Base-by-base conservation (phyloP, 768 basidiomycete genomes). In the Xerocomellus chrysenteron region DNA sequence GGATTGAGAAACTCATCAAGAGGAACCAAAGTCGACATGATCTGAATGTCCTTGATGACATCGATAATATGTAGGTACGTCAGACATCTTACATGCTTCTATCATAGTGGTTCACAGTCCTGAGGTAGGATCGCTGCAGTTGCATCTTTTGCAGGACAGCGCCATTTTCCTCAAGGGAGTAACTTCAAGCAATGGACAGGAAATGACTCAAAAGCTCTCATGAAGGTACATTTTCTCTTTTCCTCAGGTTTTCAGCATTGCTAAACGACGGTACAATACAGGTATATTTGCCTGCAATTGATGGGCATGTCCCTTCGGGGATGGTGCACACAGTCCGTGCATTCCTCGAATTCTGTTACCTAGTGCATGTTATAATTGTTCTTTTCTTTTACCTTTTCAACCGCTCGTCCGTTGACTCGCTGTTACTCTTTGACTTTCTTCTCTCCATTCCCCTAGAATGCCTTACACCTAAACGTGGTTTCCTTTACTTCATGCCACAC, bases 131-230 rank as follows among this genome's bases (percentile, higher is more conserved):
- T 52, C 24, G 32, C 50, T 5, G 12, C 32, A 2, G 40, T 33
- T 2, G 40, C 30, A 4, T 40, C 40, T 13, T 51, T 51, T 8
- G 12, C 40, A 5, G 32, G 50, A 1, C 13, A 42, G 4, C 17
- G 28, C 4, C n/a, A 6, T 3, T 36, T 36, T 9, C 35, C 35
- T 12, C 35, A 13, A 36, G 35, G 35, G 12, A 4, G 11, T 4
- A 11, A 36, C 14, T 74, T 74, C 45, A 70, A 70, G 24, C 74
- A 75, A 39, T 76, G 75, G 75, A 76, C 72, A 0, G 73, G 72
- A 2, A 64, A 75, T 50, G 70, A 76, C 43, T 76, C 72, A 75
- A 76, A n/a, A 26, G 73, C 67, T 0, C 56, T 75, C 2, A 75
- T 75, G 73, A 75, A 75, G 68, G 73, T 73, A 12, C 4, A 5